phyloP scores from a whole-genome alignment of 1,284 basidiomycete species.

The Tilletia indica region DNA sequence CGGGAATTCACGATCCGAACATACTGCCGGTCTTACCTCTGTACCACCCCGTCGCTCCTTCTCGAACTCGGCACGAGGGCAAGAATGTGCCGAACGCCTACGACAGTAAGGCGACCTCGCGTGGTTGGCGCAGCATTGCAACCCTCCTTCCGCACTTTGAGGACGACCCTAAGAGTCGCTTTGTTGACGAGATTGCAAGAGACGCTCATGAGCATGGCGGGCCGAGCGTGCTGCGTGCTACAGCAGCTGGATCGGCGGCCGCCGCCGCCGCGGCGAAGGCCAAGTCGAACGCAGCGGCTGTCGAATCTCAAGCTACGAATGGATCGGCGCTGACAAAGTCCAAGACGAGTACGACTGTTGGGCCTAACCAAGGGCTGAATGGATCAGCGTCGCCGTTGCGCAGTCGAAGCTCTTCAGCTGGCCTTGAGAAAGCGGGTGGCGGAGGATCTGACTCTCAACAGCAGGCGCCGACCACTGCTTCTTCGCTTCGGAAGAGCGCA shows the following conservation, averaged over 20 bases:
- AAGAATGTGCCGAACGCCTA: not conserved
- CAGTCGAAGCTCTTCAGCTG: too few relatives aligned
- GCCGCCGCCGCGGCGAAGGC: not conserved
- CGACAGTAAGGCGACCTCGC: not conserved
- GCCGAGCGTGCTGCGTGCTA: not conserved
- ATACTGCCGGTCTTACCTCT: slow-evolving; percentile 4
- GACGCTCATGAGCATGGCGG: slow-evolving; percentile 47
- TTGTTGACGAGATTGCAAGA: slow-evolving; percentile 47
- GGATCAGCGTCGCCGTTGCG: too few relatives aligned
- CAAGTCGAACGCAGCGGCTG: too few relatives aligned
- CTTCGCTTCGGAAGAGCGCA: not conserved
- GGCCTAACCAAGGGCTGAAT: too few relatives aligned
- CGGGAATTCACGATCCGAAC: slow-evolving; percentile 4
- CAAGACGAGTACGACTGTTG: too few relatives aligned
- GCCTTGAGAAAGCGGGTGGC: too few relatives aligned
- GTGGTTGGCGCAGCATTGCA: slow-evolving; percentile 30
- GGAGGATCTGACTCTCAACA: too few relatives aligned
- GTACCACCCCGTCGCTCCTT: not conserved
- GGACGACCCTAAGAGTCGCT: slow-evolving; percentile 54
- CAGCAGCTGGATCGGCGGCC: not conserved
- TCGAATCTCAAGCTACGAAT: too few relatives aligned
- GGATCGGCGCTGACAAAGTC: too few relatives aligned
- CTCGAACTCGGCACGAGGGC: not conserved
- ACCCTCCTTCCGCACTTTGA: slow-evolving; percentile 53
- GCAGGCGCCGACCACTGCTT: too few relatives aligned